phyloP scores from a whole-genome alignment of 306 rosid genomes.

The Myrica gale region DNA sequence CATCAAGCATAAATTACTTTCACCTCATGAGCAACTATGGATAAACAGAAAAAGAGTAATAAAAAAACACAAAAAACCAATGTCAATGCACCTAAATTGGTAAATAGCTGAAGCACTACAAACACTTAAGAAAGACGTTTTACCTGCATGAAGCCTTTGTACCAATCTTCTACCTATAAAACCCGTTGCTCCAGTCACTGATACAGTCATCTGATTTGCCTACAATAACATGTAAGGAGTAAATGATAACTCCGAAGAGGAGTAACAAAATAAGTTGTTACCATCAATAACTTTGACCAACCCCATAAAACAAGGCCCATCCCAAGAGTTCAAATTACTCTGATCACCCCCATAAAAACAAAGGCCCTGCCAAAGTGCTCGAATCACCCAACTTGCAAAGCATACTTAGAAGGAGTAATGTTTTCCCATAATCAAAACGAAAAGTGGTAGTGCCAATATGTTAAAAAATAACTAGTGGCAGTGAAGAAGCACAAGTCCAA shows the following conservation, averaged over 20 bases:
- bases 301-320: neutral
- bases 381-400: neutral
- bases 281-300: neutral
- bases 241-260: conserved; percentile 39
- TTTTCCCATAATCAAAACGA: neutral
- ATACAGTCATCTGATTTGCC: conserved; percentile 66
- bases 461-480: neutral
- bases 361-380: neutral
- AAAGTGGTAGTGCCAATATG: neutral
- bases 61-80: neutral
- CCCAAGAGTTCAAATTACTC: too few relatives aligned
- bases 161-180: conserved; percentile 90
- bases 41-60: neutral
- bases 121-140: neutral
- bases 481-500: neutral
- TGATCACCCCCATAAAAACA: neutral
- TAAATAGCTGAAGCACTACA: neutral
- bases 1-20: neutral
- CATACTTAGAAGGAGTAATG: neutral
- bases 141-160: conserved; percentile 85
- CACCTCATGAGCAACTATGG: neutral
- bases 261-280: conserved; percentile 10
- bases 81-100: conserved; percentile 1
- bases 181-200: conserved; percentile 97
- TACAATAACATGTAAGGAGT: conserved; percentile 38